phyloP scores from a whole-genome alignment of 2,329 filamentous ascomycete species.

The Hypomyces rosellus region DNA sequence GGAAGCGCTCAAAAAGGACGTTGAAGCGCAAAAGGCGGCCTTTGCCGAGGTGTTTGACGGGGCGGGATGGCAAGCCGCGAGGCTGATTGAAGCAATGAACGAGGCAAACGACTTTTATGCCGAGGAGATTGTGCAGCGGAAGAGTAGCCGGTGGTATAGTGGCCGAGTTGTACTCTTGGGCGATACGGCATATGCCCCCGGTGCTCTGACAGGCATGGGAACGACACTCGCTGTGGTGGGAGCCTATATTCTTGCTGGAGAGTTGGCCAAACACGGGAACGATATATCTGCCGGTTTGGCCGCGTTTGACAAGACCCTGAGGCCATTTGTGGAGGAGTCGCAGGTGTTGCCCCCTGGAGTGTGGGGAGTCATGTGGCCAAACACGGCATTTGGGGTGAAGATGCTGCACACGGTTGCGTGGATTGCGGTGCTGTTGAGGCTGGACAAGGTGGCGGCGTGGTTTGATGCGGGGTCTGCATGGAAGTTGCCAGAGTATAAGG shows the following conservation, averaged over 20 bases:
- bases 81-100: constrained; percentile 29
- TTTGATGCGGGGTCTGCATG: neutral
- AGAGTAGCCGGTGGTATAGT: constrained; percentile 28
- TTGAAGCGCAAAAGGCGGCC: constrained; percentile 25
- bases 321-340: constrained; percentile 5
- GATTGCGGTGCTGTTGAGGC: neutral
- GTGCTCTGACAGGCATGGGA: constrained; percentile 39
- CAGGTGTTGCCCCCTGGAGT: neutral
- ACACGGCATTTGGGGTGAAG: neutral
- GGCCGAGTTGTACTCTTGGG: constrained; percentile 42
- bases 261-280: constrained; percentile 24
- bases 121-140: constrained; percentile 37
- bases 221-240: constrained; percentile 38
- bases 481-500: neutral
- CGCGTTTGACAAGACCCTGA: constrained; percentile 34
- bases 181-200: constrained; percentile 40
- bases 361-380: neutral
- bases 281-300: constrained; percentile 26
- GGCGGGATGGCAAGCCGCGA: constrained; percentile 38
- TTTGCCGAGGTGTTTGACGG: constrained; percentile 33
- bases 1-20: constrained; percentile 15
- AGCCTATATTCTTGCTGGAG: constrained; percentile 46
- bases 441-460: neutral
- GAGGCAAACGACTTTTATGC: constrained; percentile 39
- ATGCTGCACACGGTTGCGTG: neutral